Conservation (phyloP, 257 asterid species). For the Nicotiana knightiana region DNA sequence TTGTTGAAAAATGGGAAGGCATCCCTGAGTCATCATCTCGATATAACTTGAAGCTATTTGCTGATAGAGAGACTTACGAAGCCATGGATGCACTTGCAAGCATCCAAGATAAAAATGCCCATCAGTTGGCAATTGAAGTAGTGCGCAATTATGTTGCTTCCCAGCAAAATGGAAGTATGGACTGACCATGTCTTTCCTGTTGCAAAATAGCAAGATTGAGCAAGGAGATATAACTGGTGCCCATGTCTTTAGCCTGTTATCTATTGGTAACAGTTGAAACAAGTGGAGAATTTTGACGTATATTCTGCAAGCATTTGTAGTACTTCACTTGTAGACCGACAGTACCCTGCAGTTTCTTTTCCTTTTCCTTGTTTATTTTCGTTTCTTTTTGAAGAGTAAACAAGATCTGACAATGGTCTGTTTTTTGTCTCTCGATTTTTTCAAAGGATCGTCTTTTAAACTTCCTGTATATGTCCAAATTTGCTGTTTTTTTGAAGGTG, state of each 20-base stretch:
- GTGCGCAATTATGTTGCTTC: slow-evolving; percentile 74
- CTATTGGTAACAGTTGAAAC: slow-evolving; percentile 27
- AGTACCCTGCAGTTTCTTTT: background rate
- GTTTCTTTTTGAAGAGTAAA: background rate
- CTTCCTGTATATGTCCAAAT: background rate
- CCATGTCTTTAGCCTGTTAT: slow-evolving; percentile 21
- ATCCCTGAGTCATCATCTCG: slow-evolving; percentile 49
- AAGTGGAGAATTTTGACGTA: slow-evolving; percentile 14
- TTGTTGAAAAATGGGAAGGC: slow-evolving; percentile 83
- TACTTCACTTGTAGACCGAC: slow-evolving; percentile 2
- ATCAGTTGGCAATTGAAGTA: slow-evolving; percentile 79
- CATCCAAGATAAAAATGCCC: slow-evolving; percentile 58
- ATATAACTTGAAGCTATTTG: slow-evolving; percentile 53
- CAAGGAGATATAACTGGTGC: background rate
- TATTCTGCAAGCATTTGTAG: slow-evolving; percentile 14
- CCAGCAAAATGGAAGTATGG: slow-evolving; percentile 41
- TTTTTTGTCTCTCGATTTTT: background rate
- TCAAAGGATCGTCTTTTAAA: background rate
- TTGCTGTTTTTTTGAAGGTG: too few species aligned
- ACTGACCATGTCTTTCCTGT: background rate
- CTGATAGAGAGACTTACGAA: slow-evolving; percentile 67
- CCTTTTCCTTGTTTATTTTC: background rate
- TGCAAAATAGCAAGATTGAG: background rate
- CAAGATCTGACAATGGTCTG: background rate
- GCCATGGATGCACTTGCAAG: slow-evolving; percentile 54